Conservation (phyloP, 768 basidiomycete species). For the Kwoniella mangroviensis region DNA sequence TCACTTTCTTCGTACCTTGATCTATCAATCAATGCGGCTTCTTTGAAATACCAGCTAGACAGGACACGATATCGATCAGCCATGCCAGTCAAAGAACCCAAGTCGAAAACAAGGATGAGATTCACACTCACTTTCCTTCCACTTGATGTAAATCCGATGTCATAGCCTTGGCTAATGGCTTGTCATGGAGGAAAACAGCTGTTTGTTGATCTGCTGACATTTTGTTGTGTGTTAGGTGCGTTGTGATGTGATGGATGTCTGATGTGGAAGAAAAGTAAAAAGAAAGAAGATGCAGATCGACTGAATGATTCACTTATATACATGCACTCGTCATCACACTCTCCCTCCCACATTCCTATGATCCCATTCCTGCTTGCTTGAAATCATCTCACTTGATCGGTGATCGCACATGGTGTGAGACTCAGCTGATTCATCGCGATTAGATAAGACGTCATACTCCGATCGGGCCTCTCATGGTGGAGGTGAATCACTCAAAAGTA, state of each 20-base stretch:
- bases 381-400: background rate
- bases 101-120: too few relatives aligned
- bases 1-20: constrained; percentile 36
- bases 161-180: constrained; percentile 41
- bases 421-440: background rate
- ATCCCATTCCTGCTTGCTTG: background rate
- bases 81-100: too few relatives aligned
- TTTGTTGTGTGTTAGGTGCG: background rate
- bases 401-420: background rate
- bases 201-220: constrained; percentile 46
- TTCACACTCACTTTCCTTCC: constrained; percentile 41
- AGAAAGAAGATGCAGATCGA: background rate
- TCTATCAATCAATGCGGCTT: constrained; percentile 49
- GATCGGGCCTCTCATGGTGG: background rate
- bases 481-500: background rate
- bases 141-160: constrained; percentile 51
- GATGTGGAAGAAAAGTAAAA: background rate
- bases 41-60: constrained; percentile 53
- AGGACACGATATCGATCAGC: too few relatives aligned
- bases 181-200: constrained; percentile 47
- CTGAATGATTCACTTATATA: background rate
- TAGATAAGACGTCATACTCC: background rate
- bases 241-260: background rate
- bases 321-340: background rate
- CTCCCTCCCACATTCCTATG: background rate